Evolutionary conservation across 2,329 filamentous ascomycete genomes (phyloP).

Genomic region (Xylaria hypoxylon): DNA sequence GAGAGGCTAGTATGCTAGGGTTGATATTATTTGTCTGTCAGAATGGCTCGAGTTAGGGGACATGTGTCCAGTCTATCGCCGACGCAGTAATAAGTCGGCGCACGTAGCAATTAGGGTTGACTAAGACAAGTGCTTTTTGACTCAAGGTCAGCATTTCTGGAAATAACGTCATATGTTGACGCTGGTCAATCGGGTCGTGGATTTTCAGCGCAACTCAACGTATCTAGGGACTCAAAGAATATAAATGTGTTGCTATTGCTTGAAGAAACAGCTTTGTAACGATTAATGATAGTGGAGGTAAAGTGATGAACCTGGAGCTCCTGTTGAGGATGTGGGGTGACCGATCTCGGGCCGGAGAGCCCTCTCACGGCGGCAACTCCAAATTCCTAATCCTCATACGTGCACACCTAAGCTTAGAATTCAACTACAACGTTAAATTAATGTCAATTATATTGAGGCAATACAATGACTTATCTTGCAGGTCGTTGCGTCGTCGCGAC

Average conservation of each 20-base stretch:
- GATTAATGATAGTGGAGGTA: too few relatives aligned
- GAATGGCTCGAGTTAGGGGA: not conserved
- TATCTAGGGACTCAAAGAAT: too few relatives aligned
- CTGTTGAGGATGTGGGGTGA: slow-evolving; percentile 21
- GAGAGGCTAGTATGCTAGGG: not conserved
- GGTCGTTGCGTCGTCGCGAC: slow-evolving; percentile 1
- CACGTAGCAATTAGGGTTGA: not conserved
- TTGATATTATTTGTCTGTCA: not conserved
- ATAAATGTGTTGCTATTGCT: too few relatives aligned
- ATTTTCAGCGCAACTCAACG: too few relatives aligned
- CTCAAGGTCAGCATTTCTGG: not conserved
- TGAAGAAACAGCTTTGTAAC: too few relatives aligned
- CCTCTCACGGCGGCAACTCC: not conserved
- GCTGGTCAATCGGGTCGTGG: not conserved
- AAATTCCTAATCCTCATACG: not conserved
- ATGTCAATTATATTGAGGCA: not conserved
- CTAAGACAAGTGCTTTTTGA: not conserved
- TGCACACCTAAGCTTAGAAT: not conserved
- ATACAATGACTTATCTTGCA: slow-evolving; percentile 5
- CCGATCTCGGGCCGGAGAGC: slow-evolving; percentile 14
- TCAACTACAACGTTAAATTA: not conserved
- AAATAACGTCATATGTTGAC: not conserved
- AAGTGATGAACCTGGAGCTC: not conserved
- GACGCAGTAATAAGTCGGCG: not conserved
- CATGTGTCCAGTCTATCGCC: not conserved